Evolutionary conservation across 345 rosid species (phyloP), one percentile per base, ranked within the genome.

Genomic region (Nephelium lappaceum): DNA sequence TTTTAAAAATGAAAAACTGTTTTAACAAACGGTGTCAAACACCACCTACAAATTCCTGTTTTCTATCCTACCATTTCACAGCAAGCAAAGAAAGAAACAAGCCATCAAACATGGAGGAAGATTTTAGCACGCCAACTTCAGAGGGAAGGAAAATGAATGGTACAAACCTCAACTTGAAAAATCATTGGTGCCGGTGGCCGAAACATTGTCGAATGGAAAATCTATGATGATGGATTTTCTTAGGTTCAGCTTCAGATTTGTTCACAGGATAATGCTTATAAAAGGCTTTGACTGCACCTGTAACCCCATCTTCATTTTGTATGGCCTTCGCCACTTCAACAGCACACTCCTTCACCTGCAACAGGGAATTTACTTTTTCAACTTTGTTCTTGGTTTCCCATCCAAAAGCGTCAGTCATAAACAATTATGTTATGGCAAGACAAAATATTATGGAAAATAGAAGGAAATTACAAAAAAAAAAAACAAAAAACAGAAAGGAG

Each of bases 241-340:
- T 38, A 2, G 39, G 51, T 67, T 78, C 77, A 31, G 2, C 10
- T 57, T 81, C 77, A 0, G 75, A 16, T 10, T 67, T 79, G 25
- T 66, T 11, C 0, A 23, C 70, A 8, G 88, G 87, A 74, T 74
- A 90, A 76, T 90, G 90, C 79, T 85, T 87, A 58, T 87, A 87
- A 78, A 90, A 90, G 65, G 90, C 89, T 47, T 70, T 80, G 27
- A 88, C 90, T n/a, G 91, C 89, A 53, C 89, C 93, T 64, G 84
- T 55, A 24, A 86, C 91, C 19, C 91, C 88, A 66, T 90, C 93
- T 78, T 90, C 91, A 11, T 78, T 60, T 69, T 83, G 85, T 84
- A 90, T 86, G 55, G 78, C 88, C 79, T 82, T 72, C 5, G 91
- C 88, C 47, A 88, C 11, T 60, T 85, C 87, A 5, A 76, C 71